Base-by-base conservation (phyloP, 352 stramenopile species). In the Phytophthora syringae region DNA sequence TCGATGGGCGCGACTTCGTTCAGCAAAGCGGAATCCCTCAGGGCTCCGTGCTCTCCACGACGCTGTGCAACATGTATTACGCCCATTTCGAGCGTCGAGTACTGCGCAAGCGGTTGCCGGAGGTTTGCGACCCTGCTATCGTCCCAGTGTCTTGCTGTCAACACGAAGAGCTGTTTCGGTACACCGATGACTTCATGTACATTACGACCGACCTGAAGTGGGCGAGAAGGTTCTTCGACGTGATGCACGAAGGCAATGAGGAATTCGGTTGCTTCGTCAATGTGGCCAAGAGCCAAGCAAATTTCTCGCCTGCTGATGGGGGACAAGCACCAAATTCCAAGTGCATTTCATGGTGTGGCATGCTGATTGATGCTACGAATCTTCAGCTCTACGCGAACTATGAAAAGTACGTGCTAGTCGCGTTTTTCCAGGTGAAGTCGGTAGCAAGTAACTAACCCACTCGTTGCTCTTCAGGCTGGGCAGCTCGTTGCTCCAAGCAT, bases 51-150 rank as follows among this genome's bases (percentile, higher is more conserved):
- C 67, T 95, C 12, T 95, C 86, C 7, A 93, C 86, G 5, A 84
- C 82, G 7, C 64, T 95, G 9, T 95, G 86, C 62, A 93, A 92
- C 44, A 61, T 95, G 15, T 95, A 93, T 61, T 93, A 90, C 43
- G 84, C 81, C 13, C 67, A 92, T 48, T 93, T 92, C 42, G 86
- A 95, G 67, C 70, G 79, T 3, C 74, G 79, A 39, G 61, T 92
- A 25, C 59, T 93, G 5, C 70, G 64, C 21, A 85, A 85, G 22
- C 57, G 55, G 15, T 52, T 92, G 24, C 60, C 76, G 1, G 53
- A 74, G 44, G 42, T 59, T 7, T 62, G 54, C n/a, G 40, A 64
- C 20, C 60, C 70, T 42, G 18, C 42, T 1, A 50, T 60, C 15
- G 28, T 47, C n/a, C 49, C 36, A 55, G 32, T 36, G 22, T 62